Evolutionary conservation across 352 stramenopile species (phyloP), one percentile per base, ranked within the genome.

Genomic region (Blastocystis sp.): DNA sequence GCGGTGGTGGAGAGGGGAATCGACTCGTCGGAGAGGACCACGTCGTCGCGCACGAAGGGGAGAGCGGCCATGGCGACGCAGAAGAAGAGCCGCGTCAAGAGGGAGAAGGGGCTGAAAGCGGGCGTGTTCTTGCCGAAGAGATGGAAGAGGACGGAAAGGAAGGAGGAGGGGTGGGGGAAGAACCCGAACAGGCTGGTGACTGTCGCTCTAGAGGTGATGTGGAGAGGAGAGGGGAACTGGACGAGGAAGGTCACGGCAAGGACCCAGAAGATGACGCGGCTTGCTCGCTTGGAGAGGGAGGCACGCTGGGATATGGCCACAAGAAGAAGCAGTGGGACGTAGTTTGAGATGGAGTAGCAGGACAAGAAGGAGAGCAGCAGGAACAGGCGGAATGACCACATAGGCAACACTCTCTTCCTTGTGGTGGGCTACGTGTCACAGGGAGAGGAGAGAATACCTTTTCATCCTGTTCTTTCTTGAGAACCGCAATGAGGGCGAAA

Each of bases 321-420:
- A 43, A 81, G 71, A 42, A 81, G 21, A 9, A 64, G 4, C 10
- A 81, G 59, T 19, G 71, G 24, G 3, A 81, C 1, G 24, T 81
- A 81, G 43, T 81, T 65, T 42, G 71, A 48, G 21, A 81, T 65
- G 14, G 71, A 81, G 7, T 43, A 38, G 24, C 71, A 81, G 24
- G 24, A 42, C 7, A 48, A 21, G 66, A 64, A 81, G 17, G 71
- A 81, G n/a, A 65, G 3, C 17, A 81, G 66, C n/a, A 68, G 71
- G 0, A 64, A 42, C 9, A 81, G 21, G 17, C 34, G 42, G 28
- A 63, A 42, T 38, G 45, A 6, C 38, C 71, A 43, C 10, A 74
- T 14, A 14, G 64, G 42, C 7, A 43, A 24, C 1, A 21, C 11
- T 28, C 24, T 17, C 9, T 54, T 43, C 19, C 10, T n/a, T 11